phyloP scores from a whole-genome alignment of 768 basidiomycete species.

The Leccinum sublutescens region DNA sequence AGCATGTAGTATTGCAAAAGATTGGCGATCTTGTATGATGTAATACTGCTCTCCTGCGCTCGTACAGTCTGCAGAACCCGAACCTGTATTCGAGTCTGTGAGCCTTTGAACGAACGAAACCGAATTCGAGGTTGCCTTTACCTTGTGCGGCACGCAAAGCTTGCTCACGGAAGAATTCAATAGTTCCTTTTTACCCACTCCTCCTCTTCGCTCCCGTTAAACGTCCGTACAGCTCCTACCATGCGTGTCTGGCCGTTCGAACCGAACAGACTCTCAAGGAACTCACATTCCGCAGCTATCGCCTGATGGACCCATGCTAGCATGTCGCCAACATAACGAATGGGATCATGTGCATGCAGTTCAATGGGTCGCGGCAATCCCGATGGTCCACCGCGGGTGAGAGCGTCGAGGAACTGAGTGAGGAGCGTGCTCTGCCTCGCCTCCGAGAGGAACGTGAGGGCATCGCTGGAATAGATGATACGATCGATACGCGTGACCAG shows the following conservation, averaged over 20 bases:
- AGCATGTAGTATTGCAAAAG: constrained; percentile 92
- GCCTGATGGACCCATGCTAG: constrained; percentile 97
- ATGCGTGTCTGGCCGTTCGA: constrained; percentile 53
- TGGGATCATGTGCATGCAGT: constrained; percentile 95
- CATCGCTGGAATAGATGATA: constrained; percentile 54
- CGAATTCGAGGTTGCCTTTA: constrained; percentile 26
- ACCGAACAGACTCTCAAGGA: constrained; percentile 84
- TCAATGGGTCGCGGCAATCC: constrained; percentile 92
- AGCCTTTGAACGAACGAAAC: not conserved
- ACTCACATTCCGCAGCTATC: constrained; percentile 93
- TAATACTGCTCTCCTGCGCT: constrained; percentile 90
- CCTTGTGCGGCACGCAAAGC: constrained; percentile 86
- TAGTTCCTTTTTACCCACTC: constrained; percentile 72
- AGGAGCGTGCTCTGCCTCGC: constrained; percentile 81
- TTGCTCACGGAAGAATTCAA: constrained; percentile 83
- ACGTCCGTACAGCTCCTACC: constrained; percentile 70
- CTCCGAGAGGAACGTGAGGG: constrained; percentile 70
- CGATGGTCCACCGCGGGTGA: constrained; percentile 84
- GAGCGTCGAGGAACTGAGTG: constrained; percentile 78
- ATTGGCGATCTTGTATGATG: constrained; percentile 90
- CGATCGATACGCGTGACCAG: not conserved
- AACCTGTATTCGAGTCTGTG: constrained; percentile 42
- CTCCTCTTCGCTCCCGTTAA: constrained; percentile 61
- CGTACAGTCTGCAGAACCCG: constrained; percentile 92
- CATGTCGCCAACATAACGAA: constrained; percentile 97